phyloP scores from a whole-genome alignment of 2,329 filamentous ascomycete genomes.

The Apiospora sp. region DNA sequence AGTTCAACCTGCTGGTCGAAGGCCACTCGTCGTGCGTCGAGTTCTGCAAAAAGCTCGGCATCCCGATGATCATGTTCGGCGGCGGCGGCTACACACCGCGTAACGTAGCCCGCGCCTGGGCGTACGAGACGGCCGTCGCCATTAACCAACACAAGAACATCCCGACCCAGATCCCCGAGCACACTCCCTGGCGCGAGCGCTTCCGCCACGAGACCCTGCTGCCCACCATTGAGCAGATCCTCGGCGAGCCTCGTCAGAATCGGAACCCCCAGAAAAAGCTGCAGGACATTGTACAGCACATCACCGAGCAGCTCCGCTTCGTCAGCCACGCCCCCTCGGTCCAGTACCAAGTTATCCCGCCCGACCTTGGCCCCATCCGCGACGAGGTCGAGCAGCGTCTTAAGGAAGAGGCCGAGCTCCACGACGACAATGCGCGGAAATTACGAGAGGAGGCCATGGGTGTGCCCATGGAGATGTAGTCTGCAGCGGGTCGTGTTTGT shows the following conservation, averaged over 20 bases:
- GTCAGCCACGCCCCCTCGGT: conserved; percentile 86
- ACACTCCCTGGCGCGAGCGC: conserved; percentile 86
- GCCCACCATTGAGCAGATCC: conserved; percentile 78
- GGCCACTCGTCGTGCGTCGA: conserved; percentile 92
- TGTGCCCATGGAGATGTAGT: conserved; percentile 59
- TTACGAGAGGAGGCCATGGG: conserved; percentile 66
- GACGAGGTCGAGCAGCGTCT: conserved; percentile 74
- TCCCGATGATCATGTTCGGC: conserved; percentile 90
- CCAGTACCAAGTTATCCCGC: conserved; percentile 81
- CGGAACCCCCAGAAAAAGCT: conserved; percentile 81
- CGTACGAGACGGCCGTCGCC: conserved; percentile 92
- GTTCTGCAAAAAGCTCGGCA: conserved; percentile 80
- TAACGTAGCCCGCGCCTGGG: conserved; percentile 96
- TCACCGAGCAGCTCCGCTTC: conserved; percentile 87
- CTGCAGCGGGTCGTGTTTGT: background rate
- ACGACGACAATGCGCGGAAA: conserved; percentile 60
- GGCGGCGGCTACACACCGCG: conserved; percentile 96
- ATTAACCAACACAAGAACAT: conserved; percentile 78
- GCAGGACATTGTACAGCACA: conserved; percentile 76
- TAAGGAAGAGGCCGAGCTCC: conserved; percentile 69
- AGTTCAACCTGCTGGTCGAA: conserved; percentile 96
- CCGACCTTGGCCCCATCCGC: conserved; percentile 73
- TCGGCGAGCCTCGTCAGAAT: conserved; percentile 76
- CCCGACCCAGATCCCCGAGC: conserved; percentile 74
- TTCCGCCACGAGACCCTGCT: conserved; percentile 91